These are phyloP conservation scores for Biscutella laevigata DNA, from an alignment of 441 rosid species.

Conservation along the genomic window DNA sequence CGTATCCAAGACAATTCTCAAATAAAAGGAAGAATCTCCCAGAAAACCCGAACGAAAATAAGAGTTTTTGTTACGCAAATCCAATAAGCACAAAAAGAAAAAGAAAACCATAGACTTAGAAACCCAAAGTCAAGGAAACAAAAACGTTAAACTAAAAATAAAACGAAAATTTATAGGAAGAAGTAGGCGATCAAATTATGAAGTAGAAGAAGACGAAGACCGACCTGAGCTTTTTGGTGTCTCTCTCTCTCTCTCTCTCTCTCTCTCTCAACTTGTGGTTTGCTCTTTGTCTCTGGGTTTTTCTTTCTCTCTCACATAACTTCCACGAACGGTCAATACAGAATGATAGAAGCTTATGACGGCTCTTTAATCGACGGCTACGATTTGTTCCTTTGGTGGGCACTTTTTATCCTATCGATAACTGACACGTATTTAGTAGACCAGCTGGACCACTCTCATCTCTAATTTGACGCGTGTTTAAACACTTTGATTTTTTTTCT, in stretches of 20 bases:
- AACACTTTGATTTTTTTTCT: conserved; percentile 10
- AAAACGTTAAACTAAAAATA: neutral
- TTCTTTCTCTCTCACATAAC: conserved; percentile 33
- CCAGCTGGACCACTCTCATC: conserved; percentile 34
- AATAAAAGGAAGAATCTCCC: neutral
- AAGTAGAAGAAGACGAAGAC: conserved; percentile 11
- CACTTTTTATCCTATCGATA: conserved; percentile 18
- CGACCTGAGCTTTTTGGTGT: conserved; percentile 24
- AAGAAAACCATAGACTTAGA: neutral
- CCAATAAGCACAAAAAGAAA: neutral
- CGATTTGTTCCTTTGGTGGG: conserved; percentile 31
- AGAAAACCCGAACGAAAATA: neutral
- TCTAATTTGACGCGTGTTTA: conserved; percentile 26
- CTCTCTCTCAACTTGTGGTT: no score
- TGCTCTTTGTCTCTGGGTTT: conserved; percentile 29
- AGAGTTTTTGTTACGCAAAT: neutral
- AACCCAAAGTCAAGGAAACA: conserved; percentile 12
- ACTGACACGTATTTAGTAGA: conserved; percentile 32
- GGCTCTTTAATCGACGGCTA: conserved; percentile 46
- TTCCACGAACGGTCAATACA: conserved; percentile 50
- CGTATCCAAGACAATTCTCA: neutral
- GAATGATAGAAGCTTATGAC: conserved; percentile 25
- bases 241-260: conserved; percentile 7
- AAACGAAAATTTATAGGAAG: neutral
- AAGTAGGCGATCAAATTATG: conserved; percentile 13